Conservation (phyloP, 2,329 filamentous ascomycete species). For the Delphinella strobiligena region DNA sequence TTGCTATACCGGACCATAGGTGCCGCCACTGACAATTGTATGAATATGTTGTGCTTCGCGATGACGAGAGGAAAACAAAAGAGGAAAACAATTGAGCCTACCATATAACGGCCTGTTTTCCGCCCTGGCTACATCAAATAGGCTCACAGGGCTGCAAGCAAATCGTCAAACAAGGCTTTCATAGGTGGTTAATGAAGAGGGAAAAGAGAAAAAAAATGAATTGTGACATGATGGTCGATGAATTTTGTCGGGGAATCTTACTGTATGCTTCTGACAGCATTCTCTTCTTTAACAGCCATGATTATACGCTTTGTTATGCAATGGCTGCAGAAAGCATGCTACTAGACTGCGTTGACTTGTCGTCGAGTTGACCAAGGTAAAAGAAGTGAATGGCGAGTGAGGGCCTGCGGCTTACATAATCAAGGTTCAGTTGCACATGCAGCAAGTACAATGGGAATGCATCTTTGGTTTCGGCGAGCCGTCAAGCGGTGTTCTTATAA, state of each 20-base stretch:
- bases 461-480: no score
- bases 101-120: constrained; percentile 43
- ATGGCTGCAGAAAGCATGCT: neutral
- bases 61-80: neutral
- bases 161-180: no score
- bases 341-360: no score
- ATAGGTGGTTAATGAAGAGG: neutral
- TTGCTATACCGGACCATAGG: constrained; percentile 51
- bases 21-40: constrained; percentile 33
- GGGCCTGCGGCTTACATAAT: no score
- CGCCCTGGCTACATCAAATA: constrained; percentile 44
- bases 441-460: no score
- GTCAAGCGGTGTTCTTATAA: no score
- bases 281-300: neutral
- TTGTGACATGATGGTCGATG: neutral
- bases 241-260: neutral
- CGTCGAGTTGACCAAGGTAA: neutral
- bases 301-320: neutral
- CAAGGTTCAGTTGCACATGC: no score
- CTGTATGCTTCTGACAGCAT: neutral
- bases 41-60: neutral
- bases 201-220: neutral
- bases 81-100: constrained; percentile 9
- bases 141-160: constrained; percentile 18
- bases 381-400: neutral